Percentiles rank a stretch among this genome's conserved stretches.
Conservation (phyloP, 2,329 filamentous ascomycete species). For the Ceratocystis lukuohia region DNA sequence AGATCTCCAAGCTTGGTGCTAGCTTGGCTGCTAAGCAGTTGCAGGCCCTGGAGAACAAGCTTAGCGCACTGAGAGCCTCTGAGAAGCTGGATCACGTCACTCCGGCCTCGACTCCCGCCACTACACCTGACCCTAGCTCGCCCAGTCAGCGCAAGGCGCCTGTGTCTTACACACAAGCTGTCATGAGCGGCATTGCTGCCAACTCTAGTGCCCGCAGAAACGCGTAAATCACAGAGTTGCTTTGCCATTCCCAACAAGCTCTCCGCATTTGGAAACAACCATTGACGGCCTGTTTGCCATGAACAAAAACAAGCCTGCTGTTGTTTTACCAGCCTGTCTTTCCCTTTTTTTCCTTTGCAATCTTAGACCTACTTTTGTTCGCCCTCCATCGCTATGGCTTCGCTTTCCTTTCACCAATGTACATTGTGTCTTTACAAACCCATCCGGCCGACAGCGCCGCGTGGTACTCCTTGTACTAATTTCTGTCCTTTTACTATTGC, state of each 20-base stretch:
- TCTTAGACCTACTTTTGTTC: too few relatives aligned
- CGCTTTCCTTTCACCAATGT: not conserved
- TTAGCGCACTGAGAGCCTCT: constrained; percentile 19
- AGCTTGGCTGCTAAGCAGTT: constrained; percentile 50
- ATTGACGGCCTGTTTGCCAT: not conserved
- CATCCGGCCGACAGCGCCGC: not conserved
- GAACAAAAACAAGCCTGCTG: not conserved
- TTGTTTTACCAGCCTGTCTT: not conserved
- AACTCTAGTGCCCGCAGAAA: constrained; percentile 7
- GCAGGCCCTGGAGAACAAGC: constrained; percentile 27
- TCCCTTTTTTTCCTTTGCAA: not conserved
- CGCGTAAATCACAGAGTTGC: constrained; percentile 2
- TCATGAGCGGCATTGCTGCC: not conserved
- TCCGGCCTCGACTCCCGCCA: constrained; percentile 45
- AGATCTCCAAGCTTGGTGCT: constrained; percentile 49
- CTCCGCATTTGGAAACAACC: too few relatives aligned
- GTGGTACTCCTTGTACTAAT: constrained; percentile 5
- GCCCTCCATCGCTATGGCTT: too few relatives aligned
- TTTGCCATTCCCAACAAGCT: too few relatives aligned
- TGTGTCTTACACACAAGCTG: constrained; percentile 2
- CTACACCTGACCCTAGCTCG: constrained; percentile 52
- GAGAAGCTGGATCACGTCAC: constrained; percentile 35
- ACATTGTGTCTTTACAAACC: constrained; percentile 9
- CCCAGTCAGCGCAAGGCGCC: not conserved
- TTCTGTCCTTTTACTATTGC: not conserved